These are phyloP conservation scores for Bidens hawaiensis DNA, from an alignment of 140 eudicot species.

Conservation along the genomic window DNA sequence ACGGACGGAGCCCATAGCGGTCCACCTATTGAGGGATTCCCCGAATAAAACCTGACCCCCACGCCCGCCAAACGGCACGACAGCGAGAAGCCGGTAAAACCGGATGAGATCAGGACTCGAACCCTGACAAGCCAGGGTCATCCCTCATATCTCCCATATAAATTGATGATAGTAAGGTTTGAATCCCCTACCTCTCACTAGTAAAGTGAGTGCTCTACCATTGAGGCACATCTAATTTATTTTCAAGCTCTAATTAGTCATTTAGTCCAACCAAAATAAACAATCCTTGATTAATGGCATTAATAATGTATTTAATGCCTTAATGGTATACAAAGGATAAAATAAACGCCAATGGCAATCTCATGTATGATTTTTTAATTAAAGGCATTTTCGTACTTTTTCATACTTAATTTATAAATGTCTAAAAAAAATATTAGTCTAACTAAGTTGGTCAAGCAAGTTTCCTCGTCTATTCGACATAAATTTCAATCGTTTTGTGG, in stretches of 20 bases:
- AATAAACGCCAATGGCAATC: constrained; percentile 8
- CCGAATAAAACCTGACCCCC: too few relatives aligned
- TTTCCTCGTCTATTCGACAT: constrained; percentile 27
- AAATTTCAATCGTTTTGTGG: constrained; percentile 11
- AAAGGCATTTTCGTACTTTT: not conserved
- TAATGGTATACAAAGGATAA: not conserved
- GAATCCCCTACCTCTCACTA: too few relatives aligned
- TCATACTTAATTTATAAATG: not conserved
- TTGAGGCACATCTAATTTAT: too few relatives aligned
- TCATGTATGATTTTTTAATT: not conserved
- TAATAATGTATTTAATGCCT: constrained; percentile 3
- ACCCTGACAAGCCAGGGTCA: too few relatives aligned
- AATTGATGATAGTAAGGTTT: too few relatives aligned
- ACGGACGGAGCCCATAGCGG: too few relatives aligned
- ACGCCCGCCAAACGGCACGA: too few relatives aligned
- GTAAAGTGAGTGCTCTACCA: too few relatives aligned
- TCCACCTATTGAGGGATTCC: too few relatives aligned
- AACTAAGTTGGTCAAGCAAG: constrained; percentile 11
- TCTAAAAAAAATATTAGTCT: not conserved
- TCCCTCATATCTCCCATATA: too few relatives aligned
- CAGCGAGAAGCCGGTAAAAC: too few relatives aligned
- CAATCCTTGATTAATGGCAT: constrained; percentile 9
- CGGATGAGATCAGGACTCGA: too few relatives aligned
- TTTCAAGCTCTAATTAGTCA: constrained; percentile 20
- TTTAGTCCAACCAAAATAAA: constrained; percentile 15